Evolutionary conservation across 805 yeast genomes (phyloP), one percentile per base, ranked within the genome.

Genomic region (Kodamaea kakaduensis): DNA sequence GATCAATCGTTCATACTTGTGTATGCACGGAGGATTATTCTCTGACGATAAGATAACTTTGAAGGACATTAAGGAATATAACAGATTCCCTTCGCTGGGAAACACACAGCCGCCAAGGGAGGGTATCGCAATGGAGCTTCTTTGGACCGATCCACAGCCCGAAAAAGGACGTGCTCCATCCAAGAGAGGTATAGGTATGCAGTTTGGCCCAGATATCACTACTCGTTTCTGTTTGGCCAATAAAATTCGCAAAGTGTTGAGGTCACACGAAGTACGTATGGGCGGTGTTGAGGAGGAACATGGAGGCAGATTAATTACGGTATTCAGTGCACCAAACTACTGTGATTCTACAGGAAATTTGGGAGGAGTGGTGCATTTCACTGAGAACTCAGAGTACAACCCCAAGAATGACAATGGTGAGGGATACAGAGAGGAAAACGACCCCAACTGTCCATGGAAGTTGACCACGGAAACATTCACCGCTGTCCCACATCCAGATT

Each of bases 301-400:
- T 52, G 72, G 83, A 40, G 95, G 94, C 9, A 72, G 78, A 45
- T 73, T 93, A 34, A 77, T 88, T 35, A 93, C 99, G 0, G 95
- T 93, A n/a, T 93, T 93, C 59, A 81, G 94, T 59, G 99, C 99
- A 0, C 99, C 99, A 22, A 90, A 93, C 58, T 90, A 90, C 60
- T 90, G 97, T 65, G 99, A 93, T 56, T 67, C 81, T 10, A 88
- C 86, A 37, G 95, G 95, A 9, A 93, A 93, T 59, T 59, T 77
- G 45, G 99, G 97, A 35, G 97, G 94, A 7, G 83, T 84, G 37
- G 81, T 93, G 41, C 84, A 88, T 51, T 73, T 90, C 46, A 61
- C 70, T 41, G 69, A 66, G 12, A 68, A 69, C 38, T 50, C 59
- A 6, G 54, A 55, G 8, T 69, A 75, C 44, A 71, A 67, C 27